Conservation (phyloP, 768 basidiomycete species). For the Suillus weaverae region DNA sequence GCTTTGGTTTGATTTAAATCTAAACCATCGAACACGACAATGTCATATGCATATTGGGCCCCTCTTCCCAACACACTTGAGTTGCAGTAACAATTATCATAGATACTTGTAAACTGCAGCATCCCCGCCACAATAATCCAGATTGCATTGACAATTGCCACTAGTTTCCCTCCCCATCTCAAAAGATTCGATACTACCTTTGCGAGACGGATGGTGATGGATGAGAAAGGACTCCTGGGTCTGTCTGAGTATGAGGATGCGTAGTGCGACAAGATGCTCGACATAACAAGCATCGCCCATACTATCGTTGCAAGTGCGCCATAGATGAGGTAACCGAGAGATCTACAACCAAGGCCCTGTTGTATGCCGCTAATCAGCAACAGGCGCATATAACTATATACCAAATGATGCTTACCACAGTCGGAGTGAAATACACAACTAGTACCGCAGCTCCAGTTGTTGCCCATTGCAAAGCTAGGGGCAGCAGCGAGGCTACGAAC, state of each 20-base stretch:
- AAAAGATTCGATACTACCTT: slow-evolving; percentile 10
- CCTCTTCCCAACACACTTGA: slow-evolving; percentile 17
- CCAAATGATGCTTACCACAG: slow-evolving; percentile 13
- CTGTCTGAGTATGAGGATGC: neutral
- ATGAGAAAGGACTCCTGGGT: neutral
- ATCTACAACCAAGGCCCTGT: slow-evolving; percentile 36
- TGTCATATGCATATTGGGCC: slow-evolving; percentile 24
- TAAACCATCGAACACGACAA: slow-evolving; percentile 17
- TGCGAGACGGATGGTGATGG: slow-evolving; percentile 2
- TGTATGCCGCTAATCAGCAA: neutral
- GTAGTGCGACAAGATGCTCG: slow-evolving; percentile 28
- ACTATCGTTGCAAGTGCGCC: slow-evolving; percentile 27
- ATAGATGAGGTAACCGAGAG: slow-evolving; percentile 31
- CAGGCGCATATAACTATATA: neutral
- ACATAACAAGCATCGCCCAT: slow-evolving; percentile 31
- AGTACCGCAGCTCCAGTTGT: slow-evolving; percentile 25
- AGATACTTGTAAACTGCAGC: slow-evolving; percentile 24
- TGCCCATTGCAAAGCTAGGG: slow-evolving; percentile 27
- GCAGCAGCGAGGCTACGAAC: slow-evolving; percentile 19
- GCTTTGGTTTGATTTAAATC: slow-evolving; percentile 28
- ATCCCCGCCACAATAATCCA: slow-evolving; percentile 22
- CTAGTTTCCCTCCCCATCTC: slow-evolving; percentile 17
- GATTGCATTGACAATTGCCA: slow-evolving; percentile 21
- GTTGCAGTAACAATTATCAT: slow-evolving; percentile 27
- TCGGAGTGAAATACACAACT: slow-evolving; percentile 26